phyloP scores from a whole-genome alignment of 192 early-diverging fungal species.

The Fimicolochytrium jonesii region DNA sequence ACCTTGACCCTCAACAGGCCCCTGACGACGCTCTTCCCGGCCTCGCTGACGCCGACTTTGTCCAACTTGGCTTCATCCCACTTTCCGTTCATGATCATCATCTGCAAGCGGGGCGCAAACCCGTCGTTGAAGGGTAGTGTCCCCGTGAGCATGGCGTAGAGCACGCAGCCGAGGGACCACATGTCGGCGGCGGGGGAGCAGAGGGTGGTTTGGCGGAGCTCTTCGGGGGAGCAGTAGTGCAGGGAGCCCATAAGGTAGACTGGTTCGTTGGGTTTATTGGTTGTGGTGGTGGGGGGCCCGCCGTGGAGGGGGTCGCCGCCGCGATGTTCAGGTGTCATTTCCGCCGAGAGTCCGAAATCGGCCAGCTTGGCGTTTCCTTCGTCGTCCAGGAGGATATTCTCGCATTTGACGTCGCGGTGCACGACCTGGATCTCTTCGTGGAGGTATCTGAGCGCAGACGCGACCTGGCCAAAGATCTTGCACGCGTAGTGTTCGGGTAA shows the following conservation, averaged over 20 bases:
- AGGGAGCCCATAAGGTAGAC: conserved; percentile 14
- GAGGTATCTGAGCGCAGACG: conserved; percentile 69
- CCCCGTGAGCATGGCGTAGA: conserved; percentile 68
- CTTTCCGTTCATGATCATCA: conserved; percentile 60
- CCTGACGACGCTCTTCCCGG: conserved; percentile 34
- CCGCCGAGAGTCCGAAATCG: conserved; percentile 80
- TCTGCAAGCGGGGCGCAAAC: conserved; percentile 65
- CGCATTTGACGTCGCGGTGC: conserved; percentile 90
- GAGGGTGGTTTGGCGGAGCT: conserved; percentile 40
- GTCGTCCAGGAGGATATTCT: conserved; percentile 72
- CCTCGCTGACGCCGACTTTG: conserved; percentile 15
- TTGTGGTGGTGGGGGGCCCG: not conserved
- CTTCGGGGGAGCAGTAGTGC: conserved; percentile 48
- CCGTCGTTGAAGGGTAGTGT: conserved; percentile 73
- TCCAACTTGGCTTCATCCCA: conserved; percentile 47
- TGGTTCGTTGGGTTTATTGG: not conserved
- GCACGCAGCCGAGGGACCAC: conserved; percentile 73
- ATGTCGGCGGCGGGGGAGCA: conserved; percentile 60
- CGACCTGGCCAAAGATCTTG: conserved; percentile 70
- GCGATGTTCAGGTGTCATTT: conserved; percentile 23
- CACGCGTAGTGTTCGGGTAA: conserved; percentile 51
- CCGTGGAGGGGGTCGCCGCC: not conserved
- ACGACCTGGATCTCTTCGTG: conserved; percentile 68
- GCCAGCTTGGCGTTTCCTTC: conserved; percentile 60
- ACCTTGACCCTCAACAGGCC: conserved; percentile 36